A percentile compares a stretch with the other conserved stretches of the same genome.
Conservation (phyloP, 805 yeast species). For the Nakazawaea peltata region DNA sequence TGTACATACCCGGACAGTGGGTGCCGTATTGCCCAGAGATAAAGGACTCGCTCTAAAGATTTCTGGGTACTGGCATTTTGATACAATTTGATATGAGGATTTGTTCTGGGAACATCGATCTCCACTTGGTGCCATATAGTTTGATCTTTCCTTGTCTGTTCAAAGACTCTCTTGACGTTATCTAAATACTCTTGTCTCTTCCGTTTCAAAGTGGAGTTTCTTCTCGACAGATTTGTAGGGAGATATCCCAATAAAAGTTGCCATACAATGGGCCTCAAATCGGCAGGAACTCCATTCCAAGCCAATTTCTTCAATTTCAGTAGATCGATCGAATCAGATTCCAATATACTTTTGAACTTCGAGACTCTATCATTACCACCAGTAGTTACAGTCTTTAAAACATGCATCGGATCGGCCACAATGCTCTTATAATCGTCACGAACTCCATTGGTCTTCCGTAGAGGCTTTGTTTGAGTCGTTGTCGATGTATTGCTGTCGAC, state of each 20-base stretch:
- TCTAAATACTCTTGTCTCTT: constrained; percentile 82
- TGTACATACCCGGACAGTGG: constrained; percentile 98
- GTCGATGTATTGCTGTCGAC: neutral
- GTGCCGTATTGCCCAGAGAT: constrained; percentile 93
- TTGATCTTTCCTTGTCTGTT: constrained; percentile 46
- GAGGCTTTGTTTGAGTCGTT: constrained; percentile 13
- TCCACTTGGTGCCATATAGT: constrained; percentile 92
- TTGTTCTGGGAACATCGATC: constrained; percentile 91
- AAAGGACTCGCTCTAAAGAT: constrained; percentile 72
- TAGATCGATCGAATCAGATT: constrained; percentile 50
- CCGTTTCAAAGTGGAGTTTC: constrained; percentile 58
- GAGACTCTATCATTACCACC: constrained; percentile 50
- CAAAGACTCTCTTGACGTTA: constrained; percentile 61
- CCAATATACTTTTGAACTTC: constrained; percentile 58
- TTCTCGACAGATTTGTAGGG: constrained; percentile 76
- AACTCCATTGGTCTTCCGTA: constrained; percentile 13
- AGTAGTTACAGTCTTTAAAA: constrained; percentile 25
- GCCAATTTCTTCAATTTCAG: constrained; percentile 68
- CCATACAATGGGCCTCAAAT: constrained; percentile 81
- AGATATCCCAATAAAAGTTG: constrained; percentile 82
- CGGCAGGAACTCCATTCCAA: constrained; percentile 91
- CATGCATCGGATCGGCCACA: constrained; percentile 33
- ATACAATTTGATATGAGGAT: constrained; percentile 75
- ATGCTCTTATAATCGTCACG: constrained; percentile 25
- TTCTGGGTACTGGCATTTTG: constrained; percentile 63